Evolutionary conservation across 1,284 basidiomycete species (phyloP).

Genomic region (Singerocomus inundabilis): DNA sequence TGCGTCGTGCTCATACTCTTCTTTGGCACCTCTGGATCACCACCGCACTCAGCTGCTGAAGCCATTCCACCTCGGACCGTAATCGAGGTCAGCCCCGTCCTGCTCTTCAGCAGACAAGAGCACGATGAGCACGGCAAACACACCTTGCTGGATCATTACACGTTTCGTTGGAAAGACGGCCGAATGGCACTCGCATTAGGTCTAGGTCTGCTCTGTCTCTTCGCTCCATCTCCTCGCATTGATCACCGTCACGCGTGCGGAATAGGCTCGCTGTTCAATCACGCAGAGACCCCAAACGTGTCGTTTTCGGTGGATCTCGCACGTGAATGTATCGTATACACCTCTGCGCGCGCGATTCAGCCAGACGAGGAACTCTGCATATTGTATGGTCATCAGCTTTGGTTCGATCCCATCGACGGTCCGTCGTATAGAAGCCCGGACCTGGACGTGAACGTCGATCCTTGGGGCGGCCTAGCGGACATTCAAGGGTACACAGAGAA

Average conservation of each 20-base stretch:
- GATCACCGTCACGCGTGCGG: neutral
- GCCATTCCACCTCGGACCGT: conserved; percentile 62
- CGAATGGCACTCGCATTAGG: conserved; percentile 87
- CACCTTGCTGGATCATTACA: conserved; percentile 81
- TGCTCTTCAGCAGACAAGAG: conserved; percentile 72
- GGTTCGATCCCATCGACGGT: conserved; percentile 50
- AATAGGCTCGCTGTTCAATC: conserved; percentile 80
- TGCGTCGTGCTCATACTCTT: conserved; percentile 25
- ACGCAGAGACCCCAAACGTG: conserved; percentile 70
- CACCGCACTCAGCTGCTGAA: conserved; percentile 45
- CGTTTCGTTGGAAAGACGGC: conserved; percentile 80
- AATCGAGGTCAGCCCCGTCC: conserved; percentile 85
- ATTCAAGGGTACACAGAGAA: conserved; percentile 30
- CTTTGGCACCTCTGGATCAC: neutral
- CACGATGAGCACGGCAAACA: conserved; percentile 67
- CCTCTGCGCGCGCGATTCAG: conserved; percentile 51
- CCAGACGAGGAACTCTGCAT: conserved; percentile 77
- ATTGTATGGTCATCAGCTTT: conserved; percentile 69
- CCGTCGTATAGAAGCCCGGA: conserved; percentile 22
- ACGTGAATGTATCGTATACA: conserved; percentile 67
- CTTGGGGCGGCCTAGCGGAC: conserved; percentile 44
- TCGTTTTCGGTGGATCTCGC: conserved; percentile 56
- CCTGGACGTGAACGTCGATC: conserved; percentile 31
- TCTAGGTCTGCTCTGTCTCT: conserved; percentile 56
- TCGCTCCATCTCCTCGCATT: neutral